These are phyloP conservation scores for Fonsecaea pugnacius DNA, from an alignment of 2,329 filamentous ascomycete species.

Conservation along the genomic window DNA sequence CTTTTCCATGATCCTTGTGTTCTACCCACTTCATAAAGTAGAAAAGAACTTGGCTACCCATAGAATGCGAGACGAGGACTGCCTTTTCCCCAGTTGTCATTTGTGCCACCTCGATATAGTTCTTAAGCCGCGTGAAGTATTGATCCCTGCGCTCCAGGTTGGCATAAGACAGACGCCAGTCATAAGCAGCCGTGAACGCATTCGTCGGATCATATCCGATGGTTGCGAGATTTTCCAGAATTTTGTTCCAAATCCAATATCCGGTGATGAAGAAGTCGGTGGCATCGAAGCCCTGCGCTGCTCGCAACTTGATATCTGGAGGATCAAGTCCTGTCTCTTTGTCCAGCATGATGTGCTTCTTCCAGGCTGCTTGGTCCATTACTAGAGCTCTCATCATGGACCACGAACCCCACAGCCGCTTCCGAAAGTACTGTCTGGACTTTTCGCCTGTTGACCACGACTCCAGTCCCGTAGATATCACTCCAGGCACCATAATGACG, in stretches of 20 bases:
- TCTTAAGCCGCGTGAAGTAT: constrained; percentile 90
- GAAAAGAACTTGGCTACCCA: constrained; percentile 94
- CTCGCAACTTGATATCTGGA: constrained; percentile 83
- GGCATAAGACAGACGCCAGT: constrained; percentile 89
- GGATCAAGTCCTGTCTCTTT: constrained; percentile 89
- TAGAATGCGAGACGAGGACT: constrained; percentile 88
- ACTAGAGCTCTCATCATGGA: constrained; percentile 97
- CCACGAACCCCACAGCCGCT: constrained; percentile 96
- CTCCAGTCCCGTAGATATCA: constrained; percentile 95
- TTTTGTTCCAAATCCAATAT: constrained; percentile 99
- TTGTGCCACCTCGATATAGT: constrained; percentile 83
- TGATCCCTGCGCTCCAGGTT: constrained; percentile 90
- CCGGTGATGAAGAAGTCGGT: constrained; percentile 82
- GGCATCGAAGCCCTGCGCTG: constrained; percentile 95
- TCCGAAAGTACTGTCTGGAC: constrained; percentile 89
- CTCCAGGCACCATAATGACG: constrained; percentile 95
- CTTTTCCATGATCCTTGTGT: constrained; percentile 73
- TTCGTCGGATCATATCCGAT: constrained; percentile 90
- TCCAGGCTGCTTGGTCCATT: constrained; percentile 91
- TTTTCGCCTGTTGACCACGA: constrained; percentile 90
- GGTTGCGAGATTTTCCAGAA: constrained; percentile 92
- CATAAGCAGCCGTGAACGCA: constrained; percentile 72
- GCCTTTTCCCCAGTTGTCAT: constrained; percentile 76
- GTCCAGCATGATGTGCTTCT: constrained; percentile 95
- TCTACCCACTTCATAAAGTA: constrained; percentile 83